These are phyloP conservation scores for Skeletonema potamos DNA, from an alignment of 108 stramenopile species.

Conservation along the genomic window DNA sequence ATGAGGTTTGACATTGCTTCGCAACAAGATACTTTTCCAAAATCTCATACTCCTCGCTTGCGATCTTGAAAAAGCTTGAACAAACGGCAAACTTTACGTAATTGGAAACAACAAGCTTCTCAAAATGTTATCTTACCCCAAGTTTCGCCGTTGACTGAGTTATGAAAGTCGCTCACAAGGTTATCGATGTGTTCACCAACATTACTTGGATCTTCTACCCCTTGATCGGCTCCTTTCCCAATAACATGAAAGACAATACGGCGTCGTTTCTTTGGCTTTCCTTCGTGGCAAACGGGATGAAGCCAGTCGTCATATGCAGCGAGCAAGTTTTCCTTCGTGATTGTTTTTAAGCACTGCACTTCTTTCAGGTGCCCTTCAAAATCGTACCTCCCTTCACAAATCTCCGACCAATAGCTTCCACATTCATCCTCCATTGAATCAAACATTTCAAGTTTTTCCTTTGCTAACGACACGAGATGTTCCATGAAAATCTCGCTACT, in stretches of 20 bases:
- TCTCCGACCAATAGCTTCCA: constrained; percentile 62
- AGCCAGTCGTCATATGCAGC: constrained; percentile 77
- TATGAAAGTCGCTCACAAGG: constrained; percentile 52
- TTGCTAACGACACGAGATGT: constrained; percentile 72
- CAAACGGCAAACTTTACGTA: no score
- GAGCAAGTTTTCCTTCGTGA: constrained; percentile 62
- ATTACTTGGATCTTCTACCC: constrained; percentile 13
- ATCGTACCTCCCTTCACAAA: constrained; percentile 63
- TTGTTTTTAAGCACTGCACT: constrained; percentile 53
- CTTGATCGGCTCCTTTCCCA: constrained; percentile 62
- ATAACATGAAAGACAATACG: constrained; percentile 68
- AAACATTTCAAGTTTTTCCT: constrained; percentile 76
- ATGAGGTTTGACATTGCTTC: no score
- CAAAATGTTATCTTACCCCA: constrained; percentile 35
- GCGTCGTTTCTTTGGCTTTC: constrained; percentile 43
- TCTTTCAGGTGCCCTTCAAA: constrained; percentile 72
- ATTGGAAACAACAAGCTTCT: no score
- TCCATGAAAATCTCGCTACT: constrained; percentile 57
- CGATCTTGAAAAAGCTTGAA: no score
- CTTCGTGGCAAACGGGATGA: constrained; percentile 41
- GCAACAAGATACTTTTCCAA: no score
- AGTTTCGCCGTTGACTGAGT: constrained; percentile 28
- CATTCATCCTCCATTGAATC: constrained; percentile 77
- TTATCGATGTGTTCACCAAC: constrained; percentile 53
- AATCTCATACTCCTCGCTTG: no score